These are phyloP conservation scores for Cordyceps javanica DNA, from an alignment of 2,329 filamentous ascomycete genomes.

Conservation along the genomic window DNA sequence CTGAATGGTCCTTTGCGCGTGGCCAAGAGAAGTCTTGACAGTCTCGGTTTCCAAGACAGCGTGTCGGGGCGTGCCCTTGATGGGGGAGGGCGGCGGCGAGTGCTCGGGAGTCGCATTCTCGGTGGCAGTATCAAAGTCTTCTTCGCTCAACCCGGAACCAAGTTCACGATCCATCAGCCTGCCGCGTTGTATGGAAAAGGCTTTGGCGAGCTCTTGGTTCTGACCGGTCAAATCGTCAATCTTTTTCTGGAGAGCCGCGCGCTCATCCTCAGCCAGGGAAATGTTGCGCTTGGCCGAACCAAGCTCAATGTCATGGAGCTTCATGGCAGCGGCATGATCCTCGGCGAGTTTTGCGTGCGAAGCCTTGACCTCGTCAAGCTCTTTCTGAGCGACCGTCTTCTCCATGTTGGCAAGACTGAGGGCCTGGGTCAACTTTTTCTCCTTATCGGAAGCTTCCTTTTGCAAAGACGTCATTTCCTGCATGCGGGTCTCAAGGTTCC, in stretches of 20 bases:
- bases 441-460: constrained; percentile 72
- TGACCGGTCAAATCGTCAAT: constrained; percentile 82
- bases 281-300: constrained; percentile 77
- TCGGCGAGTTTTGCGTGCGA: constrained; percentile 72
- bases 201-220: constrained; percentile 85
- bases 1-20: constrained; percentile 95
- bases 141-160: constrained; percentile 51
- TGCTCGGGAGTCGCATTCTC: constrained; percentile 77
- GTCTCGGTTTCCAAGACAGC: constrained; percentile 93
- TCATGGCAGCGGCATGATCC: constrained; percentile 69
- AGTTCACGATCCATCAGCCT: constrained; percentile 60
- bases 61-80: constrained; percentile 87
- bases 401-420: constrained; percentile 66
- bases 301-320: constrained; percentile 84
- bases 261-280: constrained; percentile 71
- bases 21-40: constrained; percentile 84
- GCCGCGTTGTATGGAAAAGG: constrained; percentile 67
- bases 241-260: constrained; percentile 70
- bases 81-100: constrained; percentile 82
- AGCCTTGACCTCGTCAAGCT: constrained; percentile 84
- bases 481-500: constrained; percentile 88
- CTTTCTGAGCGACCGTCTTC: constrained; percentile 72
- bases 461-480: constrained; percentile 72
- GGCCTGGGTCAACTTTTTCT: constrained; percentile 71
- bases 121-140: constrained; percentile 57